Evolutionary conservation across 1,284 basidiomycete species (phyloP).

Genomic region (Trichosporon coremiiforme): DNA sequence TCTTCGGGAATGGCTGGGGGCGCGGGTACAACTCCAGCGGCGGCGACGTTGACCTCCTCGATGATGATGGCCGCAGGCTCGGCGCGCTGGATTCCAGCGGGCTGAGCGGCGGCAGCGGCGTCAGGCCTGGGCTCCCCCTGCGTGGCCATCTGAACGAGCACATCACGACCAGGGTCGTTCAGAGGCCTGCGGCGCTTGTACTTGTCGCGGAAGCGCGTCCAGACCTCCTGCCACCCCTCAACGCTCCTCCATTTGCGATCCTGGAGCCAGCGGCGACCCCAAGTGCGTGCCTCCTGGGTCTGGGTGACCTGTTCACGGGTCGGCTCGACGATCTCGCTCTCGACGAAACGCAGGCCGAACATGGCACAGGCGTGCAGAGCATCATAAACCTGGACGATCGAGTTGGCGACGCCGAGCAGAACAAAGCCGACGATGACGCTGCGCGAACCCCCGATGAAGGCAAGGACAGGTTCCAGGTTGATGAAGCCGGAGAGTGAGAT

Average conservation of each 20-base stretch:
- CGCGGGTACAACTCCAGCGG: not conserved
- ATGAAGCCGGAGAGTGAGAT: conserved; percentile 45
- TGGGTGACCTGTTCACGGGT: conserved; percentile 40
- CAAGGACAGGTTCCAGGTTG: conserved; percentile 20
- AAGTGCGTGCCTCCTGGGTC: conserved; percentile 21
- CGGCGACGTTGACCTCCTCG: not conserved
- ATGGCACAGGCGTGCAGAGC: conserved; percentile 34
- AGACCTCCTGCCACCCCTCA: conserved; percentile 29
- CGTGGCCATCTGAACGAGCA: conserved; percentile 6
- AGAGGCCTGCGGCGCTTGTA: not conserved
- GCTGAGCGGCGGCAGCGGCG: not conserved
- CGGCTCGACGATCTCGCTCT: conserved; percentile 51
- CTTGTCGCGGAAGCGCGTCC: conserved; percentile 6
- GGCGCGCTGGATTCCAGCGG: too few relatives aligned
- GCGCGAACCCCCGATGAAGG: conserved; percentile 13
- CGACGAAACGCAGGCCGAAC: conserved; percentile 41
- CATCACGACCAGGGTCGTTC: not conserved
- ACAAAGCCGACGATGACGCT: conserved; percentile 39
- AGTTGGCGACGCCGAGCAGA: conserved; percentile 46
- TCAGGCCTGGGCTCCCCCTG: not conserved
- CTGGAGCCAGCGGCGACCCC: conserved; percentile 26
- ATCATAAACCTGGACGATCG: conserved; percentile 43
- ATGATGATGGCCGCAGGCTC: not conserved
- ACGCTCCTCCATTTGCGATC: conserved; percentile 28
- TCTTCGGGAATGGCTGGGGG: not conserved